Conservation (phyloP, 192 early-diverging fungal species). For the Spizellomyces punctatus region DNA sequence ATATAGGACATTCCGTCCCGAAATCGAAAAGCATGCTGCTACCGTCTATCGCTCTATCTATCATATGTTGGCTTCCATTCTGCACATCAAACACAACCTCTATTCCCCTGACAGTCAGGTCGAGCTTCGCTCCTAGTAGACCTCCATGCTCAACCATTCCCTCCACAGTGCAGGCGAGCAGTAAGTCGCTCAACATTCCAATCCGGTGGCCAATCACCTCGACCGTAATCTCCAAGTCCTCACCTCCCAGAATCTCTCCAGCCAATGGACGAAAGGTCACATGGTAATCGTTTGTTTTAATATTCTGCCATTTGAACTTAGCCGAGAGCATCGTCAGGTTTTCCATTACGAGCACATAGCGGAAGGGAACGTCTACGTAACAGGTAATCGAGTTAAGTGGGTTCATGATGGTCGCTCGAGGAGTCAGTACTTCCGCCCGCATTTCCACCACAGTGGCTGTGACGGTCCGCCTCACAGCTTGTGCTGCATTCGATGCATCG, state of each 20-base stretch:
- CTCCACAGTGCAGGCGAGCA: slow-evolving; percentile 37
- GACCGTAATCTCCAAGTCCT: slow-evolving; percentile 25
- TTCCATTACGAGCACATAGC: slow-evolving; percentile 27
- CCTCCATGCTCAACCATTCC: slow-evolving; percentile 54
- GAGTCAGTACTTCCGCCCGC: slow-evolving; percentile 41
- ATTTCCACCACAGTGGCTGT: slow-evolving; percentile 32
- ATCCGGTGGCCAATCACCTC: slow-evolving; percentile 19
- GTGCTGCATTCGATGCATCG: not conserved
- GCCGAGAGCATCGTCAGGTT: slow-evolving; percentile 41
- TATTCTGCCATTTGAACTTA: slow-evolving; percentile 30
- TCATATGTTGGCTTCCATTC: not conserved
- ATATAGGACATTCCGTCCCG: slow-evolving; percentile 51
- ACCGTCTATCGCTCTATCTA: slow-evolving; percentile 9
- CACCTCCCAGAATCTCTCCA: slow-evolving; percentile 30
- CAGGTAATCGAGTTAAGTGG: slow-evolving; percentile 26
- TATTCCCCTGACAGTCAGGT: slow-evolving; percentile 33
- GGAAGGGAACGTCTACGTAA: slow-evolving; percentile 42
- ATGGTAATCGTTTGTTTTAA: slow-evolving; percentile 11
- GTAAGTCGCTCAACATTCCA: slow-evolving; percentile 19
- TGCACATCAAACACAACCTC: slow-evolving; percentile 24
- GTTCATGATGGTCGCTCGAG: slow-evolving; percentile 28
- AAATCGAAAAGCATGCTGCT: slow-evolving; percentile 40
- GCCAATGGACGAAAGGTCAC: slow-evolving; percentile 22
- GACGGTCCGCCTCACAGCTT: not conserved
- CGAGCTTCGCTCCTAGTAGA: slow-evolving; percentile 26